Base-by-base conservation (phyloP, 345 rosid species). In the Salix purpurea region DNA sequence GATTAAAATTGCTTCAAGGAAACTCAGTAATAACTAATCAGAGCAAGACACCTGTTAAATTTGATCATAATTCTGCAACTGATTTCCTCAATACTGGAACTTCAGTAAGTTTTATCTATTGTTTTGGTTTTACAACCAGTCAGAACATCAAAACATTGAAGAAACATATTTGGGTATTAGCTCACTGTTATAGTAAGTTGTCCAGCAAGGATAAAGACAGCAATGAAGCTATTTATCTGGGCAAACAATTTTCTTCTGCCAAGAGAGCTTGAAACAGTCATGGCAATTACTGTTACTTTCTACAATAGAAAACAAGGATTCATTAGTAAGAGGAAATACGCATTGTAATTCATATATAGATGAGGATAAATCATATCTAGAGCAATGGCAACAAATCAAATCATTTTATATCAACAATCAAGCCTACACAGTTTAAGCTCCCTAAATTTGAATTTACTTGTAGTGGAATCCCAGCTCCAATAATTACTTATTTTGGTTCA, bases 161-260 rank as follows among this genome's bases (percentile, higher is more conserved):
- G 23, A 30, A 75, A 70, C 24, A 74, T 36, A 72, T 70, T 16
- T 24, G 18, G 65, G 40, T 50, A 26, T 23, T 50, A 76, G 65
- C 84, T 66, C 88, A 94, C 97, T 74, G 97, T 94, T 81, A 92
- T 81, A 61, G 97, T 92, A 70, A 94, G 90, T 85, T 92, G 98
- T 83, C 97, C 98, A 74, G 85, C 85, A 36, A 94, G 97, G 83
- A 94, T 92, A 86, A 94, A 94, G 71, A 91, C 83, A 74, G 97
- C 98, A 80, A 92, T 89, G 37, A 94, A 92, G 92, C 97, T 90
- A 80, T 94, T 94, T 84, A 94, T 94, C 91, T 94, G 90, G 8
- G 95, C 97, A 80, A 92, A 89, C 83, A 94, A 80, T 84, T 76
- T 91, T 84, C 97, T 92, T 79, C 97, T 88, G 34, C 88, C 98